phyloP scores from a whole-genome alignment of 2,329 filamentous ascomycete genomes.

The Aspergillus candidus region DNA sequence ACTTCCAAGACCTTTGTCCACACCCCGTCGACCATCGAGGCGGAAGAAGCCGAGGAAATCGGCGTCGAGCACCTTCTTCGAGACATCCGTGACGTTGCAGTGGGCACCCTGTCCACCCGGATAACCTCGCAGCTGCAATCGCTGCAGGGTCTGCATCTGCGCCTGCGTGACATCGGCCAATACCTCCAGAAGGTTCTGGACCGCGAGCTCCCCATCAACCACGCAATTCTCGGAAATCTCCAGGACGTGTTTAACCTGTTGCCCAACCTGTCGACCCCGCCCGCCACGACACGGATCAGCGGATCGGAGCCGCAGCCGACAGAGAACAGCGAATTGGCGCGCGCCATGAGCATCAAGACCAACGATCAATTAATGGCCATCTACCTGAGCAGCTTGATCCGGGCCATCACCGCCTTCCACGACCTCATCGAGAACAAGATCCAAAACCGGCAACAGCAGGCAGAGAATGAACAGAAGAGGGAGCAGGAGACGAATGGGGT shows the following conservation, averaged over 20 bases:
- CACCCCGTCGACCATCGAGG: conserved; percentile 96
- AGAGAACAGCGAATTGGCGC: conserved; percentile 78
- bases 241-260: conserved; percentile 99
- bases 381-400: conserved; percentile 92
- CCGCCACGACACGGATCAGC: conserved; percentile 54
- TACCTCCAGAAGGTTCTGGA: conserved; percentile 96
- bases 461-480: conserved; percentile 83
- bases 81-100: conserved; percentile 96
- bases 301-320: conserved; percentile 48
- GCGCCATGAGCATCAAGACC: conserved; percentile 97
- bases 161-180: conserved; percentile 87
- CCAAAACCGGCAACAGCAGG: conserved; percentile 93
- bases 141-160: conserved; percentile 88
- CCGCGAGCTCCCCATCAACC: conserved; percentile 88
- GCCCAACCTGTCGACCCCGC: conserved; percentile 85
- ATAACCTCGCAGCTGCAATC: conserved; percentile 98
- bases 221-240: conserved; percentile 94
- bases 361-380: conserved; percentile 99
- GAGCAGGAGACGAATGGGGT: conserved; percentile 60
- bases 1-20: conserved; percentile 97
- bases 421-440: conserved; percentile 99
- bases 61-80: conserved; percentile 95
- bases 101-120: conserved; percentile 90
- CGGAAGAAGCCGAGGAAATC: conserved; percentile 97
- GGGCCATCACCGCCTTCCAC: conserved; percentile 97